Conservation (phyloP, 2,329 filamentous ascomycete genomes). For the Colletotrichum tanaceti region DNA sequence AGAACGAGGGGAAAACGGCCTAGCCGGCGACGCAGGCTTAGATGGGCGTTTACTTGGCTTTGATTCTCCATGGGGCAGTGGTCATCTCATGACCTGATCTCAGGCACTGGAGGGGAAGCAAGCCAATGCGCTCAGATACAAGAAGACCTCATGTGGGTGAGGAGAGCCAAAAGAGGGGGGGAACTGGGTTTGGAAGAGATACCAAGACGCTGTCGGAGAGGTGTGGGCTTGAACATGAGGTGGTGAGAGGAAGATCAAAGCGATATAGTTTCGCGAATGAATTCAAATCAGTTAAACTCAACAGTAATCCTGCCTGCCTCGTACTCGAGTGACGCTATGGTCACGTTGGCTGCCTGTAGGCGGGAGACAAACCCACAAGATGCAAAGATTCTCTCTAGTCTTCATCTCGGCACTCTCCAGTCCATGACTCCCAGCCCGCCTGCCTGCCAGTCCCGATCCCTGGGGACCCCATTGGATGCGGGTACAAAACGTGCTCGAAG, state of each 20-base stretch:
- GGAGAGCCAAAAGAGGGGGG: neutral
- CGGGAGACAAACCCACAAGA: no score
- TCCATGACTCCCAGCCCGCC: no score
- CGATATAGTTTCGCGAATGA: conserved; percentile 30
- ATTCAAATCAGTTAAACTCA: conserved; percentile 32
- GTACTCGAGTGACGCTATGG: neutral
- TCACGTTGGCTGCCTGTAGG: no score
- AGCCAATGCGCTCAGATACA: conserved; percentile 2
- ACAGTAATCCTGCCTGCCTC: neutral
- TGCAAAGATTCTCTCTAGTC: no score
- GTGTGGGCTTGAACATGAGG: conserved; percentile 23
- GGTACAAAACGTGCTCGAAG: no score
- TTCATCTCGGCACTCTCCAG: no score
- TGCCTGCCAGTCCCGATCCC: neutral
- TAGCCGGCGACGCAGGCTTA: conserved; percentile 25
- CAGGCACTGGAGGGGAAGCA: neutral
- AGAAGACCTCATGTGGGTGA: conserved; percentile 24
- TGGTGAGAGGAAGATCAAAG: conserved; percentile 37
- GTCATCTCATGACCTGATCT: neutral
- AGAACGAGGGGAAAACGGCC: neutral
- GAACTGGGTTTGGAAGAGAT: neutral
- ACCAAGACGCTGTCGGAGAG: conserved; percentile 10
- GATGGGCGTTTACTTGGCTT: conserved; percentile 9
- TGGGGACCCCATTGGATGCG: no score
- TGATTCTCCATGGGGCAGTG: neutral